A percentile compares a stretch with the other conserved stretches of the same genome.
phyloP scores from a whole-genome alignment of 2,329 filamentous ascomycete species.

The Colletotrichum melonis region DNA sequence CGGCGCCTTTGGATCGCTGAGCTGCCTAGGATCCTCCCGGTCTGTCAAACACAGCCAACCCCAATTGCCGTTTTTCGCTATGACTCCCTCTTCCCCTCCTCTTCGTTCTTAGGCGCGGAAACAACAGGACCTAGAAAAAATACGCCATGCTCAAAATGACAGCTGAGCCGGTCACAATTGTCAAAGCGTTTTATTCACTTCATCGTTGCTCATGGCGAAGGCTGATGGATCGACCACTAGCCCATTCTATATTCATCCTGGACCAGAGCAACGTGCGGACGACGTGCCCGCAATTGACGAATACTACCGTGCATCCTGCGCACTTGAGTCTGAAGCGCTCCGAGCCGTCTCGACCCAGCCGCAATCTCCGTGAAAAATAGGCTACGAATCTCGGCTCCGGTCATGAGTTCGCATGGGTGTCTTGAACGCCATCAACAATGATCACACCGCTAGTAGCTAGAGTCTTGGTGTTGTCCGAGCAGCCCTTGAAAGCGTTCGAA shows the following conservation, averaged over 20 bases:
- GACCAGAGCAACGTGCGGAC: not conserved
- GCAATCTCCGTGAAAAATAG: constrained; percentile 11
- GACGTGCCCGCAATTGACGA: not conserved
- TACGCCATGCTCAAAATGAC: constrained; percentile 1
- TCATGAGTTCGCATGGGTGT: constrained; percentile 18
- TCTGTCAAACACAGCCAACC: not conserved
- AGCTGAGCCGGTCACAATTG: not conserved
- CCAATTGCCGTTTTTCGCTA: not conserved
- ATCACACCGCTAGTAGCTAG: constrained; percentile 19
- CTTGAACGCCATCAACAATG: not conserved
- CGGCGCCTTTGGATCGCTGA: constrained; percentile 5
- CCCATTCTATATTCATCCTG: not conserved
- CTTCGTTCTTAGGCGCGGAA: not conserved
- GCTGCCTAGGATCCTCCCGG: constrained; percentile 7
- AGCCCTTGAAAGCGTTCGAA: not conserved
- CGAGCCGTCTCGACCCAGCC: not conserved
- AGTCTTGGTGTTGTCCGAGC: not conserved
- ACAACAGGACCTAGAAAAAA: not conserved
- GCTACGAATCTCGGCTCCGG: constrained; percentile 32
- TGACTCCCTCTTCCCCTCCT: not conserved
- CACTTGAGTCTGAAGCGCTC: not conserved
- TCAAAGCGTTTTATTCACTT: constrained; percentile 17
- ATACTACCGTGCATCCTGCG: constrained; percentile 11
- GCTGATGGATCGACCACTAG: not conserved
- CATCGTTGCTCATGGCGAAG: not conserved